Percentiles rank a stretch among this genome's conserved stretches.
Conservation (phyloP, 768 basidiomycete genomes). For the Epithele typhae region DNA sequence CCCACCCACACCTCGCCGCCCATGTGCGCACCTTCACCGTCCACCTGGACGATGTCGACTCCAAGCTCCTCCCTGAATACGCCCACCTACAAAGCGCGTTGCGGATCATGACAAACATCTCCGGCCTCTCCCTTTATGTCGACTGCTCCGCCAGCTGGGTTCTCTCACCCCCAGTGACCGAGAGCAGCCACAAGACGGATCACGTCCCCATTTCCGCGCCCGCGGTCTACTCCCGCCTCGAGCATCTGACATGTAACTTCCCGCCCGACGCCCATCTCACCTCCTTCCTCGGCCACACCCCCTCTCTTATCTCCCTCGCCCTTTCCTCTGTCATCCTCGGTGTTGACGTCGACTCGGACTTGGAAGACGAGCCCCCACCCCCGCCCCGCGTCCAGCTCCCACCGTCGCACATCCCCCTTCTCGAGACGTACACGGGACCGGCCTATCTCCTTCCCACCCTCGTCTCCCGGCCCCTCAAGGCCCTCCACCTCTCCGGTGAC, state of each 20-base stretch:
- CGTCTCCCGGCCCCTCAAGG: constrained; percentile 61
- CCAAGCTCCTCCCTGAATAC: constrained; percentile 39
- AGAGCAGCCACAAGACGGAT: constrained; percentile 6
- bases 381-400: constrained; percentile 21
- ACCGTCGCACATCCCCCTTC: constrained; percentile 33
- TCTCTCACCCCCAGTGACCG: constrained; percentile 27
- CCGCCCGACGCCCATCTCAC: constrained; percentile 54
- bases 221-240: constrained; percentile 41
- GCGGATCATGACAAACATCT: constrained; percentile 55
- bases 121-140: constrained; percentile 47
- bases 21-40: constrained; percentile 61
- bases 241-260: constrained; percentile 57
- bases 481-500: constrained; percentile 58
- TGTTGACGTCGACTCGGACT: constrained; percentile 5
- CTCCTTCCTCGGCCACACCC: constrained; percentile 53
- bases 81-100: constrained; percentile 48
- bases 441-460: constrained; percentile 53
- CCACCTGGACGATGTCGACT: constrained; percentile 38
- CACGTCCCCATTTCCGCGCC: constrained; percentile 1
- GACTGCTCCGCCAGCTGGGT: constrained; percentile 53
- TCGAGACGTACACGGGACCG: constrained; percentile 62
- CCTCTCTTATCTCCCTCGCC: constrained; percentile 54
- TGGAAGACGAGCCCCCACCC: constrained; percentile 17
- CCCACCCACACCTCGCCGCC: constrained; percentile 50
- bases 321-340: constrained; percentile 34